Conservation (phyloP, 495 filamentous ascomycete genomes). For the Parathielavia appendiculata region DNA sequence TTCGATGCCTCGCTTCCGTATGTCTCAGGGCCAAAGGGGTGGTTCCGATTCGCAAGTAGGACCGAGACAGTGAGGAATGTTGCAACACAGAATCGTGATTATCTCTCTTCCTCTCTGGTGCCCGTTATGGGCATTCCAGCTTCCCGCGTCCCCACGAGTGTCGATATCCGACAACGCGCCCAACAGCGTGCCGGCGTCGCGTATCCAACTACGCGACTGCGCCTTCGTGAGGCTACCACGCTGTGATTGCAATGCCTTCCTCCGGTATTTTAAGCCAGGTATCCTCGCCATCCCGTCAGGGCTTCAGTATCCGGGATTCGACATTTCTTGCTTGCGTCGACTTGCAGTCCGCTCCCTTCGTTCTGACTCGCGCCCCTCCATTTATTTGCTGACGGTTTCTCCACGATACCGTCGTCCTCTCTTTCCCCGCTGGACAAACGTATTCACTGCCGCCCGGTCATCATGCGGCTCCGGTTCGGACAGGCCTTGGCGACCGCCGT, state of each 20-base stretch:
- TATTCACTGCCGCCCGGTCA: not conserved
- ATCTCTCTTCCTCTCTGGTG: not conserved
- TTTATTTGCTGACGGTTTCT: not conserved
- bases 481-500: constrained; percentile 27
- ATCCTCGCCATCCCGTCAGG: not conserved
- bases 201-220: not conserved
- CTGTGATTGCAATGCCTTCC: not conserved
- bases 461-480: constrained; percentile 18
- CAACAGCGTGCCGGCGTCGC: not conserved
- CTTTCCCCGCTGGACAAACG: not conserved
- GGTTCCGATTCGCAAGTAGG: not conserved
- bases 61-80: not conserved
- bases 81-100: not conserved
- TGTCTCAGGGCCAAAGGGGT: not conserved
- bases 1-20: not conserved
- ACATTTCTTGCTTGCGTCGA: not conserved
- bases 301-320: not conserved
- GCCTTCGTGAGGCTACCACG: not conserved
- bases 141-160: not conserved
- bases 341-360: constrained; percentile 4
- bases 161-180: not conserved
- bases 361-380: not conserved
- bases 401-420: not conserved
- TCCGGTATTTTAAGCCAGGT: not conserved
- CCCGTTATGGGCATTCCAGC: constrained; percentile 1